Evolutionary conservation across 768 basidiomycete genomes (phyloP), one percentile per base, ranked within the genome.

Genomic region (Glaciozyma martinii): DNA sequence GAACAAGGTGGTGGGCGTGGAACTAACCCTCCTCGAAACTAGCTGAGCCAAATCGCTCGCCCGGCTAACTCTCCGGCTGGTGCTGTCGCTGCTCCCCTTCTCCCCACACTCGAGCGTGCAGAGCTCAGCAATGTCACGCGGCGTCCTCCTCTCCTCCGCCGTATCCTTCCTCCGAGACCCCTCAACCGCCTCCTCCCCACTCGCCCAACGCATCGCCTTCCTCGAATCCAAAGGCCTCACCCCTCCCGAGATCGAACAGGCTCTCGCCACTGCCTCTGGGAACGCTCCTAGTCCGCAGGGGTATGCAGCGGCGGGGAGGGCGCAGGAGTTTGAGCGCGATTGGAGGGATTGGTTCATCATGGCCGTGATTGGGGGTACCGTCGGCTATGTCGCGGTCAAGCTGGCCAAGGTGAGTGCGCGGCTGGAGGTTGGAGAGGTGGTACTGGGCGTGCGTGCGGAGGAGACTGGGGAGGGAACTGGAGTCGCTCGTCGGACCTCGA

Each of bases 321-420:
- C 52, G 66, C 44, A 44, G n/a, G 67, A 71, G 60, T 70, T 77
- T 58, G 74, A 64, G 44, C 32, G 58, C 6, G 94, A 98, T 76
- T 99, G 95, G 95, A 81, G 93, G 63, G 95, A 99, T 78, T 90
- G 94, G 76, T 99, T 98, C 93, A 93, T 99, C 72, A 90, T 93
- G 75, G 86, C 87, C 18, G 86, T 97, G 42, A 80, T 98, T 23
- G 92, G 92, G 49, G 92, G 94, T 2, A 83, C 87, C 9, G 78
- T 93, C 8, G 82, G 85, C 12, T 95, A 89, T 74, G 87, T 89
- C 7, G 85, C 89, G 18, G 78, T 86, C 32, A 80, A 90, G 3
- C 76, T 97, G 52, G 90, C 91, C 74, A 84, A 84, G 77, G 90
- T 88, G 71, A 49, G 80, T 37, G 13, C 46, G 18, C 8, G 46